Evolutionary conservation across 2,329 filamentous ascomycete species (phyloP), one percentile per base, ranked within the genome.

Genomic region (Chalara sp.): DNA sequence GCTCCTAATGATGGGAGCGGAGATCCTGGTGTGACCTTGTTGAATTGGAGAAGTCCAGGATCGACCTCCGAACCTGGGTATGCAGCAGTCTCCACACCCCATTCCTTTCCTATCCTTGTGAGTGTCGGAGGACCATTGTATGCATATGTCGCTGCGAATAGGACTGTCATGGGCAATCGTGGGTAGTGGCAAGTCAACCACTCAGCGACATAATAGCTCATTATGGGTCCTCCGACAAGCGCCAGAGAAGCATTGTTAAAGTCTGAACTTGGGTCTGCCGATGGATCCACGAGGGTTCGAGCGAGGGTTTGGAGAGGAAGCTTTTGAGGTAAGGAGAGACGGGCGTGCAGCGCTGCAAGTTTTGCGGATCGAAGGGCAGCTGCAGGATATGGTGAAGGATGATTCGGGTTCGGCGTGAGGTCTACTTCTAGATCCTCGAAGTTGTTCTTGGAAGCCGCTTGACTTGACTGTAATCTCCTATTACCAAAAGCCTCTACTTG

Each of bases 231-330:
- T 56, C 93, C 93, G 30, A 97, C 76, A 58, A 86, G 83, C 48
- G 89, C 81, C 51, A 99, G 80, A 58, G 88, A 85, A 61, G 80
- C 75, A 70, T 99, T 99, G 76, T 97, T 99, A 76, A 93, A 95
- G 61, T 78, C 78, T 46, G 82, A 74, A 68, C 89, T 81, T 10
- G 79, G 67, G 67, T 97, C 92, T 54, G 92, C 92, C 21, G 91
- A 91, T 32, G 84, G 74, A 68, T 96, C 87, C 63, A 97, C 80
- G 55, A 99, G 82, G 49, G 89, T 83, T 54, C 92, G 83, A 54
- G 89, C 91, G 58, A 99, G 81, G 5, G 88, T 92, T 72, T 93
- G 79, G 53, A 95, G 72, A 35, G 93, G 92, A 56, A 97, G 79
- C 70, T 86, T 87, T 56, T 80, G 78, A 29, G 91, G 85, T 51